Conservation (phyloP, 2,329 filamentous ascomycete genomes). For the Elsinoe fawcettii region DNA sequence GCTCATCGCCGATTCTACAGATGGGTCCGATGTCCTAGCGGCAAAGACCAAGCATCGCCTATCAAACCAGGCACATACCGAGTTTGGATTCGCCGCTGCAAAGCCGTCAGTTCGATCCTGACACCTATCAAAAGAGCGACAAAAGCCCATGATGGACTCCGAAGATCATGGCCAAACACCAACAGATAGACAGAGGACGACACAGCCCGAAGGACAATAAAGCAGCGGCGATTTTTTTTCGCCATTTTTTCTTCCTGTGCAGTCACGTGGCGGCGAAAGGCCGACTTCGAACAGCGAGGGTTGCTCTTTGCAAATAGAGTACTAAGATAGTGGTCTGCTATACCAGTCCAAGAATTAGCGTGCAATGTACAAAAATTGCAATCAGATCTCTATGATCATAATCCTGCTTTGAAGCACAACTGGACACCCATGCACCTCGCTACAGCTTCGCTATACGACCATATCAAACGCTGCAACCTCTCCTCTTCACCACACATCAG, state of each 20-base stretch:
- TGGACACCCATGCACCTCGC: not conserved
- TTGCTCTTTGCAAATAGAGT: too few relatives aligned
- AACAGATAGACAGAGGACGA: not conserved
- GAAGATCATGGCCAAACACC: not conserved
- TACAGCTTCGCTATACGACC: not conserved
- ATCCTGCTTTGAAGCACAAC: too few relatives aligned
- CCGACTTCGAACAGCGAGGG: too few relatives aligned
- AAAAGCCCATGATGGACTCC: not conserved
- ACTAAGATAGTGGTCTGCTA: too few relatives aligned
- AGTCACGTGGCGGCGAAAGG: too few relatives aligned
- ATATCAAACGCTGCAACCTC: not conserved
- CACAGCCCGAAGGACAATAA: not conserved
- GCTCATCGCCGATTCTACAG: not conserved
- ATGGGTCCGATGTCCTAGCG: not conserved
- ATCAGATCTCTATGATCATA: too few relatives aligned
- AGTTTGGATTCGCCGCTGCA: not conserved
- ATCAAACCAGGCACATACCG: conserved; percentile 1
- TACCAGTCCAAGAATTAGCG: too few relatives aligned
- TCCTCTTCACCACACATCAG: conserved; percentile 9
- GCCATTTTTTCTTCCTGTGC: too few relatives aligned
- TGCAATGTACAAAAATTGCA: too few relatives aligned
- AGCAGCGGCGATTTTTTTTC: not conserved
- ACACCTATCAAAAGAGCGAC: not conserved
- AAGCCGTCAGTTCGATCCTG: not conserved
- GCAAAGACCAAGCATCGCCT: not conserved